Evolutionary conservation across 2,329 filamentous ascomycete genomes (phyloP), one percentile per base, ranked within the genome.

Genomic region (Penicillium sp.): DNA sequence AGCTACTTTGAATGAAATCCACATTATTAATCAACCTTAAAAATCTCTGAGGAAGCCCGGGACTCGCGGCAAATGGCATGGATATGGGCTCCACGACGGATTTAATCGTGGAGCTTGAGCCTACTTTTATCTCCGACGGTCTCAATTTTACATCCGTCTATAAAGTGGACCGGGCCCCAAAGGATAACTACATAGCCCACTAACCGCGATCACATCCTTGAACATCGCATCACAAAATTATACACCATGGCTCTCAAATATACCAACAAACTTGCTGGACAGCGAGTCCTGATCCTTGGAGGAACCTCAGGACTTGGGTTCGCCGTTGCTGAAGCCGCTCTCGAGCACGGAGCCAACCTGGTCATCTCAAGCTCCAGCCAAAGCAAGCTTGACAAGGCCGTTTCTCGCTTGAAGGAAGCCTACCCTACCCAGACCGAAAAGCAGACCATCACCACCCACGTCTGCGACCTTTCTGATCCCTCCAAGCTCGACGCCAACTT

Each of bases 251-350:
- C 44, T 15, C n/a, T 35, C 12, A 53, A 56, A 33, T 52, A 56
- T 45, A 51, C 48, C 42, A 47, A 46, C 49, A 56, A 56, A 28
- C 54, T 56, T 15, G 51, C 42, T 25, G 33, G 46, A 42, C 49
- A 57, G 25, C 73, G 71, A 29, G 66, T 81, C 47, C 70, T 81
- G 46, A 65, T 81, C 54, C 67, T 81, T 23, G 79, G 79, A 18
- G 78, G 77, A 33, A 76, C 75, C 38, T 70, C 72, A 39, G 79
- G 79, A 46, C 75, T 81, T 35, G 79, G 79, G 33, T 80, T 72
- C 59, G 66, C 63, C 49, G 73, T 77, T 7, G 78, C 78, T 46
- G 74, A 79, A 72, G 75, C 75, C 3, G 65, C 66, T 39, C 60
- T 81, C 44, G 78, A 80, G 53, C 66, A 74, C 54, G 76, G 75